These are phyloP conservation scores for Umbelopsis isabellina DNA, from an alignment of 192 early-diverging fungal genomes.

Conservation along the genomic window DNA sequence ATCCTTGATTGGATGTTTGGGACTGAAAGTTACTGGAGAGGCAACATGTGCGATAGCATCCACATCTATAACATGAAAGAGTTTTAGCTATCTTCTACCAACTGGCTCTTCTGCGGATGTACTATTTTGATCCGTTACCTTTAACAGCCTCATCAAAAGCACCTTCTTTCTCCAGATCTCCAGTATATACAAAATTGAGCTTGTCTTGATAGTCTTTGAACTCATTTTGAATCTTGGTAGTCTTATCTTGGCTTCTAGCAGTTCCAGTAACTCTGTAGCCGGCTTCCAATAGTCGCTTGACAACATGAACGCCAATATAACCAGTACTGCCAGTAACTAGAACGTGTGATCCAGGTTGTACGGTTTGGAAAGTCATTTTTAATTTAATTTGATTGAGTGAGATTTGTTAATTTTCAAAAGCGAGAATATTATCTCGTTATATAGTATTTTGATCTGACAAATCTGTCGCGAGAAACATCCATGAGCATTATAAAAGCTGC, in stretches of 20 bases:
- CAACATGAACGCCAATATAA: constrained; percentile 46
- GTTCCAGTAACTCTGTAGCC: constrained; percentile 48
- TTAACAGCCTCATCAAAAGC: constrained; percentile 54
- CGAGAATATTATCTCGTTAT: not conserved
- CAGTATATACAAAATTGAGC: constrained; percentile 31
- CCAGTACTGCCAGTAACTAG: constrained; percentile 43
- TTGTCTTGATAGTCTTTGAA: not conserved
- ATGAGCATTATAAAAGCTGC: too few species aligned
- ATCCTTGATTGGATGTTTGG: constrained; percentile 17
- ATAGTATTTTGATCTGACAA: too few species aligned
- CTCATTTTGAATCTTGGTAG: not conserved
- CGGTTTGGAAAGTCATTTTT: not conserved
- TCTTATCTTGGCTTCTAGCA: constrained; percentile 39
- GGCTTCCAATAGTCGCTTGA: constrained; percentile 42
- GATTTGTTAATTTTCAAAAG: not conserved
- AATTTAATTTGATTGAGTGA: not conserved
- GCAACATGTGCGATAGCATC: constrained; percentile 48
- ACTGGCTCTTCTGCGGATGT: not conserved
- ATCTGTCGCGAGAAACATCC: too few species aligned
- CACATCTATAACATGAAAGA: constrained; percentile 10
- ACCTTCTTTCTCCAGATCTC: constrained; percentile 35
- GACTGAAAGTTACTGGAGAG: constrained; percentile 37
- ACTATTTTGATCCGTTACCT: not conserved
- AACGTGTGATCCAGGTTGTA: constrained; percentile 15
- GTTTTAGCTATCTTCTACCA: not conserved